phyloP scores from a whole-genome alignment of 225 moss, liverwort and hornwort species.

The Straminergon stramineum region DNA sequence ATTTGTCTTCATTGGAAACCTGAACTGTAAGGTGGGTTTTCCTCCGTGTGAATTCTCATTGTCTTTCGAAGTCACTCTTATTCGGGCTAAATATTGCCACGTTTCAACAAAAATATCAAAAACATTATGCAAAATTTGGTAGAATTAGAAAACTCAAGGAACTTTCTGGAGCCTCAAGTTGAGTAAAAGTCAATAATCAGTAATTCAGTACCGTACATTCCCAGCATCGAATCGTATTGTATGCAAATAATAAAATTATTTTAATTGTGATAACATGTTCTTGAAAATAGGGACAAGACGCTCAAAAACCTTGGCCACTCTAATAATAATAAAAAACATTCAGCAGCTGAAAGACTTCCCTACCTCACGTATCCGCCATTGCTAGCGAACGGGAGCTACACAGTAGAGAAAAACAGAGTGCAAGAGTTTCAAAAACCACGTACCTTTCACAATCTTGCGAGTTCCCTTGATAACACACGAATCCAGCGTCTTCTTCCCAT shows the following conservation, averaged over 20 bases:
- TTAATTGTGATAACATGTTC: too few relatives aligned
- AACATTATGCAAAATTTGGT: not conserved
- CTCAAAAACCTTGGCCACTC: not conserved
- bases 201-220: not conserved
- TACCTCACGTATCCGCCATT: not conserved
- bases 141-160: not conserved
- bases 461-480: conserved; percentile 79
- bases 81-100: not conserved
- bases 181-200: too few relatives aligned
- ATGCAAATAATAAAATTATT: too few relatives aligned
- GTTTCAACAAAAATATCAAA: not conserved
- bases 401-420: not conserved
- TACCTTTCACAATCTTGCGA: conserved; percentile 70
- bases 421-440: not conserved
- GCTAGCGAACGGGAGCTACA: not conserved
- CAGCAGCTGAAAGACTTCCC: not conserved
- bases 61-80: not conserved
- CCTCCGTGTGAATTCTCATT: too few relatives aligned
- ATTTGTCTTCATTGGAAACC: not conserved
- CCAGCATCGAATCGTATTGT: too few relatives aligned
- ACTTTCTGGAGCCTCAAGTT: not conserved
- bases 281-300: not conserved
- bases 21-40: too few relatives aligned
- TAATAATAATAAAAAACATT: not conserved
- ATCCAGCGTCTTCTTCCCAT: conserved; percentile 78